Percentiles rank a stretch among this genome's conserved stretches.
phyloP scores from a whole-genome alignment of 2,329 filamentous ascomycete species.

The Neopestalotiopsis clavispora region DNA sequence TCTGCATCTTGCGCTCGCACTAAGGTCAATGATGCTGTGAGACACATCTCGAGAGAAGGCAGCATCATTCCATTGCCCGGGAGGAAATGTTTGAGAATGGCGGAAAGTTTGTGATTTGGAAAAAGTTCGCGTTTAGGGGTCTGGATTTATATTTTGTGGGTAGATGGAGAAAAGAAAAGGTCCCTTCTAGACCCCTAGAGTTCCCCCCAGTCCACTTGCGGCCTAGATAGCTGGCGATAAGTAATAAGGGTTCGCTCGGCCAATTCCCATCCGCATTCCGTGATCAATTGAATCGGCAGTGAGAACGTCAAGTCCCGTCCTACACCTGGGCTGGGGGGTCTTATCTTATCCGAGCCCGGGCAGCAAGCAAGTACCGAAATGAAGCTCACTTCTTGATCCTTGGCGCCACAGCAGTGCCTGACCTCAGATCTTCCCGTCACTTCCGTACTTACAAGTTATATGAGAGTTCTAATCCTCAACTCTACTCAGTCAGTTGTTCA shows the following conservation, averaged over 20 bases:
- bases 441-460: no score
- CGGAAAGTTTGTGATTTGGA: neutral
- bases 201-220: neutral
- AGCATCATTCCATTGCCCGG: neutral
- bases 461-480: no score
- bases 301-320: neutral
- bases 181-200: neutral
- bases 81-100: neutral
- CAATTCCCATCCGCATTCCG: neutral
- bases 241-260: neutral
- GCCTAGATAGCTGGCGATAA: neutral
- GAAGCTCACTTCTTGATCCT: neutral
- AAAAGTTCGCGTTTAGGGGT: neutral
- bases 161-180: neutral
- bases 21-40: no score
- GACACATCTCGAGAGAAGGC: neutral
- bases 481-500: no score
- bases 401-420: neutral
- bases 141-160: constrained; percentile 1
- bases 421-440: no score
- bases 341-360: neutral
- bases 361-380: neutral
- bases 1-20: neutral
- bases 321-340: neutral
- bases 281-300: neutral